Evolutionary conservation across 768 basidiomycete species (phyloP).

Genomic region (Agaricus sinodeliciosus): DNA sequence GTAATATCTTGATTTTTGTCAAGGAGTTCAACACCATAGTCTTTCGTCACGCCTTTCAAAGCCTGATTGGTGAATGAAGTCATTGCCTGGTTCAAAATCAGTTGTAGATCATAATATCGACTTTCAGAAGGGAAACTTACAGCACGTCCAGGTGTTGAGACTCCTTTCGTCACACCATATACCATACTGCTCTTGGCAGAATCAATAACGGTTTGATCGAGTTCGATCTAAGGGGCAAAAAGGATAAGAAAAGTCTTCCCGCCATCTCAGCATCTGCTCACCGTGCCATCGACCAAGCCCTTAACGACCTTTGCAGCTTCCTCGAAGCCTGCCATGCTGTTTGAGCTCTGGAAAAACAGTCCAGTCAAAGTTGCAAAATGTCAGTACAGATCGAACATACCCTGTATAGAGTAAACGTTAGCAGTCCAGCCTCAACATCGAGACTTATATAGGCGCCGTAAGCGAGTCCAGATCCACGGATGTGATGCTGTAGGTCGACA

Average conservation of each 20-base stretch:
- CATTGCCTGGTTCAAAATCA: constrained; percentile 44
- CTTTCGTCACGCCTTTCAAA: constrained; percentile 75
- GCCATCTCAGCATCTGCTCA: constrained; percentile 27
- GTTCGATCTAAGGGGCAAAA: constrained; percentile 47
- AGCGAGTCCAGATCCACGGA: constrained; percentile 91
- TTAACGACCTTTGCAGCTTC: constrained; percentile 74
- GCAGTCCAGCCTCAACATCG: constrained; percentile 73
- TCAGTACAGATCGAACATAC: constrained; percentile 31
- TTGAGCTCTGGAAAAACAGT: constrained; percentile 54
- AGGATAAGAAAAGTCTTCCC: background rate
- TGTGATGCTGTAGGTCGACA: constrained; percentile 54
- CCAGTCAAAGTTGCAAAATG: background rate
- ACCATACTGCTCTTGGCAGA: constrained; percentile 92
- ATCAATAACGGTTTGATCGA: constrained; percentile 79
- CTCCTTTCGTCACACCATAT: constrained; percentile 69
- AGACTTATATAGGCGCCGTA: constrained; percentile 79
- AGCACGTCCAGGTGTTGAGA: constrained; percentile 83
- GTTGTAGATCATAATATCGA: too few species aligned
- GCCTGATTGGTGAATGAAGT: constrained; percentile 88
- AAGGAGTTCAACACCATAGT: constrained; percentile 70
- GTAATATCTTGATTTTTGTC: constrained; percentile 76
- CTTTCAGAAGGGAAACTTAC: constrained; percentile 35
- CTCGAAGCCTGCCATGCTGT: constrained; percentile 70
- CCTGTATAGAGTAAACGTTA: constrained; percentile 74
- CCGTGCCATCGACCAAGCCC: constrained; percentile 78